Evolutionary conservation across 768 basidiomycete species (phyloP), one percentile per base, ranked within the genome.

Genomic region (Boletus vermiculosoides): DNA sequence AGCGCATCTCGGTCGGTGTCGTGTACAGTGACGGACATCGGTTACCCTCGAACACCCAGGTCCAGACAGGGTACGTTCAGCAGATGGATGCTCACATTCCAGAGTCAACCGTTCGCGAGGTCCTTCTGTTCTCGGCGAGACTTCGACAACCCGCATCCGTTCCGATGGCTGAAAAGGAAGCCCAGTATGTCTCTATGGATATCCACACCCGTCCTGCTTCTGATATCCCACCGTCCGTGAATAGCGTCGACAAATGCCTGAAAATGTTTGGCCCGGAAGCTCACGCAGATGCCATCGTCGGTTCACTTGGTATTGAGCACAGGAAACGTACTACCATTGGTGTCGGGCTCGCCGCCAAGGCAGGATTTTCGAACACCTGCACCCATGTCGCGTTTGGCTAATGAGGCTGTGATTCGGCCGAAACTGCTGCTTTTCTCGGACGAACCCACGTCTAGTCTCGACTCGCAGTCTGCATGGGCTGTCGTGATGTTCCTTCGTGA

Each of bases 41-140:
- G 0, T 73, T 81, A 22, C 85, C 84, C 11, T 64, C 69, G 0
- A 81, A 88, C 60, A 88, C 86, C 62, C 79, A 81, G 61, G 76
- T 86, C 56, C 86, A 87, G 75, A 87, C 84, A 4, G 61, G 47
- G 1, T 62, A 62, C 16, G 61, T 57, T 23, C 92, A 95, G 65
- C 94, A 96, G 66, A 83, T 83, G 78, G 91, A 92, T 63, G 87
- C 85, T 0, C 93, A 94, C 71, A 78, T 88, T 20, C 80, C 84
- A 25, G 83, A 85, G 9, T 73, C 83, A 2, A 94, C 90, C 8
- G 91, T 94, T 15, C 82, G 89, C 28, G 90, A 94, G 65, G 90
- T 91, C 1, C 75, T 94, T 10, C 72, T 83, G 40, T 88, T 92
- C 73, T 93, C 91, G 1, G 92, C 92, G 3, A 83, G 80, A 51